Evolutionary conservation across 2,329 filamentous ascomycete genomes (phyloP).

Genomic region (Dactylellina cionopaga): DNA sequence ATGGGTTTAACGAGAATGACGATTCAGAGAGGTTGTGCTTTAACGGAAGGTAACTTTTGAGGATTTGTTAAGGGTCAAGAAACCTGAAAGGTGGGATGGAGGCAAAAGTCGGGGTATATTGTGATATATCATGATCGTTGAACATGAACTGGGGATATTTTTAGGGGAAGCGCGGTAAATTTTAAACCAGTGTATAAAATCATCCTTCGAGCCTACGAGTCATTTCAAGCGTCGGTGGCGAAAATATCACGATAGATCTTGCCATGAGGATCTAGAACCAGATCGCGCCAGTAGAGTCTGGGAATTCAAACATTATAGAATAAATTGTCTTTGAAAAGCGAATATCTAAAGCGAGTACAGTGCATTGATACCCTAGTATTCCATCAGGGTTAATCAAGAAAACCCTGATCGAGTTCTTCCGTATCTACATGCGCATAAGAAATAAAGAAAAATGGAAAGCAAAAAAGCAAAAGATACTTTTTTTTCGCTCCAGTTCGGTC

Average conservation of each 20-base stretch:
- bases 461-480: conserved; percentile 13
- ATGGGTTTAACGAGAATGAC: neutral
- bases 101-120: neutral
- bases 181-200: neutral
- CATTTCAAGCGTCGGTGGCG: conserved; percentile 14
- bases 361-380: no score
- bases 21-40: neutral
- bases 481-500: conserved; percentile 42
- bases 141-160: neutral
- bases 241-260: neutral
- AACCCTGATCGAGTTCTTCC: conserved; percentile 25
- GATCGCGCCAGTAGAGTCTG: neutral
- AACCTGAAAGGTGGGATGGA: neutral
- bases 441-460: conserved; percentile 8
- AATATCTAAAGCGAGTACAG: neutral
- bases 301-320: neutral
- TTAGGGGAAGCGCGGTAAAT: conserved; percentile 2
- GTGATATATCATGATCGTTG: neutral
- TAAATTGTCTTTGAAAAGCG: conserved; percentile 13
- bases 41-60: conserved; percentile 15
- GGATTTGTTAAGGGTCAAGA: neutral
- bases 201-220: neutral
- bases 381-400: conserved; percentile 1
- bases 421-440: conserved; percentile 13
- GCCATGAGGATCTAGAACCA: conserved; percentile 1